Base-by-base conservation (phyloP, 352 stramenopile genomes). In the Phytopythium delawarense region DNA sequence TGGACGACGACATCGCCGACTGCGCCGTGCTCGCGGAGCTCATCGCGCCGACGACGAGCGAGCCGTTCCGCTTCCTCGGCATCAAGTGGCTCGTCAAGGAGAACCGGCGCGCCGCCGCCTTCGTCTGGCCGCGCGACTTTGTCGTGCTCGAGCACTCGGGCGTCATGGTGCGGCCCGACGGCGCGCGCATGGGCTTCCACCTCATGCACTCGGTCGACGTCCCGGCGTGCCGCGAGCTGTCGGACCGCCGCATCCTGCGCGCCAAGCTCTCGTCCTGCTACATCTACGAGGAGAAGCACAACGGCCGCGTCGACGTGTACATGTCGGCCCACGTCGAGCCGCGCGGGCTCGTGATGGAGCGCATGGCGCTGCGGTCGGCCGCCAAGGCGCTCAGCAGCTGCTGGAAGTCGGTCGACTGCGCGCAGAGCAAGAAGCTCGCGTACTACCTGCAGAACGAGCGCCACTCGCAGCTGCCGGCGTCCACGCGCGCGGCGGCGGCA, bases 341-440 rank as follows among this genome's bases (percentile, higher is more conserved):
- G 18, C 74, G 69, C 7, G 79, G 82, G 0, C 65, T 75, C 20
- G 63, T 89, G 5, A 46, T 81, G 1, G 71, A 80, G 28, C 73
- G 72, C 13, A 61, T 84, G 53, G 76, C 76, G 9, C 49, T 89
- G 51, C 70, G 67, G 0, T 72, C 74, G 7, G 72, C 71, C 1
- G 82, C 80, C 12, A 63, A 37, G 11, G 67, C 70, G 18, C 73
- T 91, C n/a, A 79, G 72, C n/a, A 78, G 70, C 59, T 87, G 76
- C 66, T 88, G 81, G 78, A 83, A 86, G 57, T 76, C 70, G 1
- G 76, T 89, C 20, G 70, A 46, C 37, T 91, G 82, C 39, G 73
- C 82, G 15, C 78, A 91, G 52, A 84, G 72, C 71, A 88, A 87
- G 67, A 91, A 91, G 39, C 76, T 91, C 32, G 78, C 75, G 8